phyloP scores from a whole-genome alignment of 768 basidiomycete genomes.

The Amanita exitialis region DNA sequence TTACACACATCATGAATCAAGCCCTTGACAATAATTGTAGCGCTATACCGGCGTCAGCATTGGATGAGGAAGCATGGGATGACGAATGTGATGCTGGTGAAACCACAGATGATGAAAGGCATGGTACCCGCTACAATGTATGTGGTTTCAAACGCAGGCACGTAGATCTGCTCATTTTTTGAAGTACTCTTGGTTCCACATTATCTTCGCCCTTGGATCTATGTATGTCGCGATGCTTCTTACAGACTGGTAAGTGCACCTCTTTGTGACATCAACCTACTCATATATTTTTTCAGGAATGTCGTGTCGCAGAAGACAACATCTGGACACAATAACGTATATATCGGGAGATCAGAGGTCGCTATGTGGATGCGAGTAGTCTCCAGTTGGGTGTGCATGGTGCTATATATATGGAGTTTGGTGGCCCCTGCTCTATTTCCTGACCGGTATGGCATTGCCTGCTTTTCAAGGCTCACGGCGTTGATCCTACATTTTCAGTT shows the following conservation, averaged over 20 bases:
- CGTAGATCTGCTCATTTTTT: background rate
- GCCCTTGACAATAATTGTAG: constrained; percentile 23
- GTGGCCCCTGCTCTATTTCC: constrained; percentile 87
- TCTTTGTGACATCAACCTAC: constrained; percentile 1
- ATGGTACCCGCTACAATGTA: constrained; percentile 92
- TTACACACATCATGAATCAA: background rate
- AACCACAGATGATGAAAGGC: constrained; percentile 82
- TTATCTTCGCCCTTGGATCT: constrained; percentile 90
- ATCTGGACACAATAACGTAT: constrained; percentile 55
- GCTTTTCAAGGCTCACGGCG: background rate
- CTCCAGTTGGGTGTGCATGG: constrained; percentile 89
- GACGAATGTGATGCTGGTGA: constrained; percentile 74
- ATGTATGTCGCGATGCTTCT: constrained; percentile 98
- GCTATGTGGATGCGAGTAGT: constrained; percentile 99
- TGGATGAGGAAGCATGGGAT: constrained; percentile 61
- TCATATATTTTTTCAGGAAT: constrained; percentile 41
- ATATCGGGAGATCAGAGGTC: constrained; percentile 90
- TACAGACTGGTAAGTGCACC: constrained; percentile 80
- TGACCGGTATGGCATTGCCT: constrained; percentile 53
- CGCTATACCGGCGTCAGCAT: constrained; percentile 87
- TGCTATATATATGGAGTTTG: constrained; percentile 80
- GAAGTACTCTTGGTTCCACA: constrained; percentile 97
- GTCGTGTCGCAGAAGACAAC: constrained; percentile 51
- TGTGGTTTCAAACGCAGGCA: constrained; percentile 14
- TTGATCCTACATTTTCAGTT: constrained; percentile 2